phyloP scores from a whole-genome alignment of 2,329 filamentous ascomycete genomes.

The Calonectria hawksworthii region DNA sequence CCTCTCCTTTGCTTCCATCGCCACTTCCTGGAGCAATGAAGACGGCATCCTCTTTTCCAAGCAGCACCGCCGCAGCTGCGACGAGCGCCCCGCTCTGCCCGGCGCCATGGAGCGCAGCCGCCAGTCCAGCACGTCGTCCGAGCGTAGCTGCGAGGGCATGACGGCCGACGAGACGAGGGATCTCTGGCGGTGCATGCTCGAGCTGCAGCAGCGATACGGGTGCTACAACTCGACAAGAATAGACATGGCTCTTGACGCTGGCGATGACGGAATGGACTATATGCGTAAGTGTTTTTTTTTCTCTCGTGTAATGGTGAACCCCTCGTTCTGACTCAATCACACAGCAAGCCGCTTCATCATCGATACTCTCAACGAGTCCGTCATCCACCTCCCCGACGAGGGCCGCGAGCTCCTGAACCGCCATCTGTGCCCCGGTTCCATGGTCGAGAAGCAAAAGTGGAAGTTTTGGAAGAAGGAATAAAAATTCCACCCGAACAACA shows the following conservation, averaged over 20 bases:
- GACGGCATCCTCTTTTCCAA: slow-evolving; percentile 31
- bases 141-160: slow-evolving; percentile 51
- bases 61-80: slow-evolving; percentile 26
- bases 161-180: slow-evolving; percentile 55
- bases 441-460: slow-evolving; percentile 42
- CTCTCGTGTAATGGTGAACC: background rate
- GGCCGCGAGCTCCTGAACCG: slow-evolving; percentile 53
- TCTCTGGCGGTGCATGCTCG: slow-evolving; percentile 64
- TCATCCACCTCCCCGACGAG: slow-evolving; percentile 53
- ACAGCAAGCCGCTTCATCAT: slow-evolving; percentile 56
- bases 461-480: slow-evolving; percentile 49
- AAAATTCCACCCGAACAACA: background rate
- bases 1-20: slow-evolving; percentile 38
- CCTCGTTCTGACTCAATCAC: background rate
- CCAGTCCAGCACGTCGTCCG: slow-evolving; percentile 47
- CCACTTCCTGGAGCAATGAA: slow-evolving; percentile 35
- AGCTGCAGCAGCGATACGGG: slow-evolving; percentile 60
- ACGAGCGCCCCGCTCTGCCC: slow-evolving; percentile 13
- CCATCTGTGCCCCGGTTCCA: slow-evolving; percentile 39
- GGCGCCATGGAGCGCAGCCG: slow-evolving; percentile 33
- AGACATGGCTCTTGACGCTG: slow-evolving; percentile 60
- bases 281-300: slow-evolving; percentile 57
- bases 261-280: slow-evolving; percentile 54
- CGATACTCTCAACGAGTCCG: slow-evolving; percentile 55
- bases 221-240: slow-evolving; percentile 66